These are phyloP conservation scores for Podaxis sp. DNA, from an alignment of 768 basidiomycete species.

Conservation along the genomic window DNA sequence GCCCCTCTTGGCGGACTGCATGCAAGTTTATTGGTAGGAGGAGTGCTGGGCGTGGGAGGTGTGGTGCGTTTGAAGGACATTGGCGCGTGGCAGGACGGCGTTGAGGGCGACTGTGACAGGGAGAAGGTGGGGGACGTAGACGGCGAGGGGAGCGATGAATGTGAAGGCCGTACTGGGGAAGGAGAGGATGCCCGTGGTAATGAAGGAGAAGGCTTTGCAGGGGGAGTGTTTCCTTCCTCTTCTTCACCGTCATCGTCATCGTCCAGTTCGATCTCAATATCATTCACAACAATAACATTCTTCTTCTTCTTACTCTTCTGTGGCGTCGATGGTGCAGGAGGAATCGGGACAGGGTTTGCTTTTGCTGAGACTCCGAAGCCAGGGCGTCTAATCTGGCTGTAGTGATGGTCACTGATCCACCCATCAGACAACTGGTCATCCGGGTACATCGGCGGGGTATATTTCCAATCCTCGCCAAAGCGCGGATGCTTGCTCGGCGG, in stretches of 20 bases:
- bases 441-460: neutral
- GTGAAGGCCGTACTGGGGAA: neutral
- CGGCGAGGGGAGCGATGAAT: neutral
- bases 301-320: constrained; percentile 19
- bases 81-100: constrained; percentile 9
- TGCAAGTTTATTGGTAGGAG: no score
- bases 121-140: neutral
- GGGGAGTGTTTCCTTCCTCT: constrained; percentile 15
- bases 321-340: constrained; percentile 1
- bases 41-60: neutral
- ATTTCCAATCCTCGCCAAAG: neutral
- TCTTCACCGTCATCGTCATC: constrained; percentile 27
- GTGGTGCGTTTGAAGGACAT: constrained; percentile 12
- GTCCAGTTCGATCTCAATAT: constrained; percentile 37
- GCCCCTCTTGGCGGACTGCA: neutral
- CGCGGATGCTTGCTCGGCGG: constrained; percentile 23
- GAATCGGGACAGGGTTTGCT: neutral
- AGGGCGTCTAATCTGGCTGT: neutral
- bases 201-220: constrained; percentile 11
- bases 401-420: neutral
- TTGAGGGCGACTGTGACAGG: neutral
- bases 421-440: constrained; percentile 5
- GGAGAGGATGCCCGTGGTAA: neutral
- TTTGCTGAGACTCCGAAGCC: neutral
- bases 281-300: constrained; percentile 38